These are phyloP conservation scores for Saccharomycopsis javanensis DNA, from an alignment of 805 yeast genomes.

Conservation along the genomic window DNA sequence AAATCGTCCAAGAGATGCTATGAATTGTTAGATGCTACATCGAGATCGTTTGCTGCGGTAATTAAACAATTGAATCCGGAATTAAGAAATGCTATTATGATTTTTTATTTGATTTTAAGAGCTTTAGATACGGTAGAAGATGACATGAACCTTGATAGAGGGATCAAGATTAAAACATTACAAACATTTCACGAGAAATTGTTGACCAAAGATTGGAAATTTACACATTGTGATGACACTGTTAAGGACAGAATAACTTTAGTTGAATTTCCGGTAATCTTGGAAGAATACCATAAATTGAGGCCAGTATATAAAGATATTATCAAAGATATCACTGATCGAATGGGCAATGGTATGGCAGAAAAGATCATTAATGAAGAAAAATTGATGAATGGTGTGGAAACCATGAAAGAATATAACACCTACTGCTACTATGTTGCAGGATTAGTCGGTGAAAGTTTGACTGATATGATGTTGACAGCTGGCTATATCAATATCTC, in stretches of 20 bases:
- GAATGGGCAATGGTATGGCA: conserved; percentile 99
- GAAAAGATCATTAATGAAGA: conserved; percentile 72
- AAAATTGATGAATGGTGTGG: conserved; percentile 71
- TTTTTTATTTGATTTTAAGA: conserved; percentile 77
- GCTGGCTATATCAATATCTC: conserved; percentile 59
- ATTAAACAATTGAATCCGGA: conserved; percentile 88
- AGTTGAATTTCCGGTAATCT: conserved; percentile 62
- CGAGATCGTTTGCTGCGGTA: conserved; percentile 92
- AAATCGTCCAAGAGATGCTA: conserved; percentile 54
- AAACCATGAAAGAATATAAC: conserved; percentile 73
- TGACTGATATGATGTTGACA: conserved; percentile 69
- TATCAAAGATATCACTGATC: conserved; percentile 61
- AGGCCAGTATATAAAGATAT: conserved; percentile 70
- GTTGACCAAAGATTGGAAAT: conserved; percentile 66
- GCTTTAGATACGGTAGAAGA: conserved; percentile 96
- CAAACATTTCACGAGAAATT: conserved; percentile 59
- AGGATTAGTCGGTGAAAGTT: conserved; percentile 94
- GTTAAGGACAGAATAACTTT: conserved; percentile 79
- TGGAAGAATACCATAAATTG: conserved; percentile 63
- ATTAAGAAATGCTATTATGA: conserved; percentile 66
- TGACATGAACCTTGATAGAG: conserved; percentile 77
- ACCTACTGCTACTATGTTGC: conserved; percentile 95
- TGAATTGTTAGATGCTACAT: conserved; percentile 54
- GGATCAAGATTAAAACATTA: conserved; percentile 63
- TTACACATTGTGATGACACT: conserved; percentile 58